Percentiles rank a stretch among this genome's conserved stretches.
These are phyloP conservation scores for Platanthera guangdongensis DNA, from an alignment of 106 monocot genomes.

Conservation along the genomic window DNA sequence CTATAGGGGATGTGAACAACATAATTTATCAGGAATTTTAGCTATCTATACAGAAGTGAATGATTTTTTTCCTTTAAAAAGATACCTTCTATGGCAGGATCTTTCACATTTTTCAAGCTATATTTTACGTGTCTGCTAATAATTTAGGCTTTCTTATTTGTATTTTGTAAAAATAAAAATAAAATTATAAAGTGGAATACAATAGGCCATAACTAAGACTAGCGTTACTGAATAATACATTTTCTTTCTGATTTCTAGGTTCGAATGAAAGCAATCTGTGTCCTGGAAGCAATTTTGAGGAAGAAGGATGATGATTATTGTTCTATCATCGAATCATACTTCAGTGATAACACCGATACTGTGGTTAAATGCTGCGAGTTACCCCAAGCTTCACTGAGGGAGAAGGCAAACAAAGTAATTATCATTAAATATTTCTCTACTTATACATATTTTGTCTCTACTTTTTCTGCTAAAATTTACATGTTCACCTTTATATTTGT, in stretches of 20 bases:
- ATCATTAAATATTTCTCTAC: not conserved
- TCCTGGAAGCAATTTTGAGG: slow-evolving; percentile 76
- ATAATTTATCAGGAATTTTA: not conserved
- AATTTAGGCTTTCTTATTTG: not conserved
- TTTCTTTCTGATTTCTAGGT: slow-evolving; percentile 44
- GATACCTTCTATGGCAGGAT: not conserved
- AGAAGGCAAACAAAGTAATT: slow-evolving; percentile 81
- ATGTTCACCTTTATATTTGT: not conserved
- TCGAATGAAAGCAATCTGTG: slow-evolving; percentile 95
- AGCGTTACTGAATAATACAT: not conserved
- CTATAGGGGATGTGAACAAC: not conserved
- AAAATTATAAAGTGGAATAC: not conserved
- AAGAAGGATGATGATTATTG: slow-evolving; percentile 70
- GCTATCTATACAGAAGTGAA: not conserved
- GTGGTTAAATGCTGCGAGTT: slow-evolving; percentile 73
- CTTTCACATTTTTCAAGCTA: not conserved
- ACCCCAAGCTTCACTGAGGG: slow-evolving; percentile 78
- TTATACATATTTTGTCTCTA: not conserved
- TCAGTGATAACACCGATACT: slow-evolving; percentile 69
- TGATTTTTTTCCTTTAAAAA: not conserved
- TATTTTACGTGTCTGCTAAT: not conserved
- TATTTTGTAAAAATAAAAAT: not conserved
- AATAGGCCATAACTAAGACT: not conserved
- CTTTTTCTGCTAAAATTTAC: not conserved
- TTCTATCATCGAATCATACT: slow-evolving; percentile 68